Percentiles rank a stretch among this genome's conserved stretches.
Evolutionary conservation across 2,329 filamentous ascomycete genomes (phyloP).

Genomic region (Trichoderma sp.): DNA sequence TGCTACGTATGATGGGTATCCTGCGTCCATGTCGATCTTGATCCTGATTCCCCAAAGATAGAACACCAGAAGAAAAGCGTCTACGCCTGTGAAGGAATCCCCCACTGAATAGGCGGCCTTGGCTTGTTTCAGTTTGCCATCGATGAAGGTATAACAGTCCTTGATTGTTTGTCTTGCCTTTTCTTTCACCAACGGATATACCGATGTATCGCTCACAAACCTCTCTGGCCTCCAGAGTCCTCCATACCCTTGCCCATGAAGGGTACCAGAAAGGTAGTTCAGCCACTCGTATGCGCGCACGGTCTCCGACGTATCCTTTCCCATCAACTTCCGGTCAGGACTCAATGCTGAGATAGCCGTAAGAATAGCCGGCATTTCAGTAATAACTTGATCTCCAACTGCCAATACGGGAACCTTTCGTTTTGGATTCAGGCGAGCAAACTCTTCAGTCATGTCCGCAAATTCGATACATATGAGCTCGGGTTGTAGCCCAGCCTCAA

Average conservation of each 20-base stretch:
- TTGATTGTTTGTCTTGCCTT: background rate
- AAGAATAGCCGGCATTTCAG: conserved; percentile 8
- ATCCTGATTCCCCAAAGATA: background rate
- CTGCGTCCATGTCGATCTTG: background rate
- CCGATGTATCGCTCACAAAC: background rate
- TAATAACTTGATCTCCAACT: background rate
- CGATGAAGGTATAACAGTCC: background rate
- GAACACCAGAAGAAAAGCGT: background rate
- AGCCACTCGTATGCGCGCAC: conserved; percentile 1
- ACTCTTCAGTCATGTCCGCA: background rate
- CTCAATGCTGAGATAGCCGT: background rate
- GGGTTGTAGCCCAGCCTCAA: conserved; percentile 4
- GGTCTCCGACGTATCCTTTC: background rate
- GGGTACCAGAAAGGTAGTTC: background rate
- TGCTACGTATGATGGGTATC: background rate
- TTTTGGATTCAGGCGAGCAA: conserved; percentile 2
- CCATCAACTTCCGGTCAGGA: background rate
- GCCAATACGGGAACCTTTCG: background rate
- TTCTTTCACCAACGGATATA: background rate
- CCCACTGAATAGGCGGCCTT: background rate
- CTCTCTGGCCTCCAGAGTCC: background rate
- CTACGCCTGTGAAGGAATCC: background rate
- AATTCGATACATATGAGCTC: background rate
- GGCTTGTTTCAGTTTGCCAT: background rate
- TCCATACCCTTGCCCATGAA: background rate